phyloP scores from a whole-genome alignment of 371 early-diverging fungal genomes.

The Apophysomyces sp. region DNA sequence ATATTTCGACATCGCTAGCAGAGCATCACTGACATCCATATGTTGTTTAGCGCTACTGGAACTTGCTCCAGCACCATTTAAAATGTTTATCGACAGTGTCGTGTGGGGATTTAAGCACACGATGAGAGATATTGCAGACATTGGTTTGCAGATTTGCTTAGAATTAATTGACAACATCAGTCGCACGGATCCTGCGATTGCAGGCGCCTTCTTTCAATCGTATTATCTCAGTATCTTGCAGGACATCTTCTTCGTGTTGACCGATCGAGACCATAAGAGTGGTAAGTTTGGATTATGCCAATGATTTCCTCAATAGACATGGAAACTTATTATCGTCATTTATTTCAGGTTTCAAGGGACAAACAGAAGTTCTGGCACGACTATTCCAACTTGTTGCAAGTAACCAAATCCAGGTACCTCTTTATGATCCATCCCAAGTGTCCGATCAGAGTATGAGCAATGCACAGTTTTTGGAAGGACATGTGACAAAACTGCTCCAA shows the following conservation, averaged over 20 bases:
- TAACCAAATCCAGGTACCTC: conserved; percentile 78
- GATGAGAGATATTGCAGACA: conserved; percentile 95
- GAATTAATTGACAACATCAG: conserved; percentile 84
- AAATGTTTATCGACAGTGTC: conserved; percentile 87
- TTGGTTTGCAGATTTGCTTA: conserved; percentile 80
- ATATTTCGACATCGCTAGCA: not conserved
- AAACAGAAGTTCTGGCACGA: conserved; percentile 85
- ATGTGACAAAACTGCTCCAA: conserved; percentile 76
- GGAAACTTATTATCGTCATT: not conserved
- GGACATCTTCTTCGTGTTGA: conserved; percentile 95
- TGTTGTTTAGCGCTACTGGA: conserved; percentile 69
- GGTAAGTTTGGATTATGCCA: conserved; percentile 50
- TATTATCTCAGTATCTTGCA: conserved; percentile 88
- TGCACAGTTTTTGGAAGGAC: conserved; percentile 74
- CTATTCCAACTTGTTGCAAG: conserved; percentile 86
- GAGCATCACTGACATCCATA: not conserved
- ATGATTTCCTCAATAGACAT: not conserved
- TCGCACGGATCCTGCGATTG: conserved; percentile 71
- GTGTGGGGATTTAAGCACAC: conserved; percentile 99
- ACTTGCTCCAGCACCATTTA: conserved; percentile 84
- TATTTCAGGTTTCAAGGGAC: conserved; percentile 73
- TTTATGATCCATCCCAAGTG: conserved; percentile 73
- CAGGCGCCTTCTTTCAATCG: conserved; percentile 87
- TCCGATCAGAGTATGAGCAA: conserved; percentile 78
- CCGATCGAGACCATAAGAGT: conserved; percentile 96